These are phyloP conservation scores for Calocera cornea DNA, from an alignment of 768 basidiomycete genomes.

Conservation along the genomic window DNA sequence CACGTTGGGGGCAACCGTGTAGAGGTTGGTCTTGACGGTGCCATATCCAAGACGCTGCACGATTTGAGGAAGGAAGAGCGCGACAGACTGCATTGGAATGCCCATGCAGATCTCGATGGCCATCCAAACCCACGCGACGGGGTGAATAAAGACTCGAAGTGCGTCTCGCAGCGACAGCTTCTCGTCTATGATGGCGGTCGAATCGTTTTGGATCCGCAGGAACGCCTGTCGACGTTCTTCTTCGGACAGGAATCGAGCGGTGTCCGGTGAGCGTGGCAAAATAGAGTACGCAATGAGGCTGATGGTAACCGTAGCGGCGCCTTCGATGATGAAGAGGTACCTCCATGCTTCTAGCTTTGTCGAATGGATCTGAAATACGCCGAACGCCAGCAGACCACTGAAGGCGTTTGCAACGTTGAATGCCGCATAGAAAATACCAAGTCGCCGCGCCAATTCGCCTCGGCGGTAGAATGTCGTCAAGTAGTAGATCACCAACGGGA, in stretches of 20 bases:
- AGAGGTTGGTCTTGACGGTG: constrained; percentile 39
- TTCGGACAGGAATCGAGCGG: constrained; percentile 14
- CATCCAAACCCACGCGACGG: constrained; percentile 9
- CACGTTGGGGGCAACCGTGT: constrained; percentile 41
- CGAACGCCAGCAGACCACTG: constrained; percentile 26
- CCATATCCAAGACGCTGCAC: constrained; percentile 35
- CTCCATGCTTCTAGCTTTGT: constrained; percentile 37
- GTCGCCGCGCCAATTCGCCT: constrained; percentile 37
- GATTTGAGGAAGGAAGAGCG: constrained; percentile 41
- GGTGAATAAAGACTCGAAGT: not conserved
- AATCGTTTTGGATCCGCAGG: constrained; percentile 13
- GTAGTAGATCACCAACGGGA: constrained; percentile 30
- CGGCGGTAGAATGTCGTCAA: constrained; percentile 41
- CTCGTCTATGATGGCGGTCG: constrained; percentile 8
- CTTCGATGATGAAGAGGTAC: constrained; percentile 42
- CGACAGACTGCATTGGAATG: constrained; percentile 39
- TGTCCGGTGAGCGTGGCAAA: constrained; percentile 14
- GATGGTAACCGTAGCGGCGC: constrained; percentile 17
- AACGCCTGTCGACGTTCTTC: constrained; percentile 15
- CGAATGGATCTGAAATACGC: constrained; percentile 37
- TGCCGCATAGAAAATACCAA: constrained; percentile 38
- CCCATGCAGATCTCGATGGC: constrained; percentile 17
- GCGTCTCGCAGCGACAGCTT: constrained; percentile 5
- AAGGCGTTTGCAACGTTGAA: constrained; percentile 11
- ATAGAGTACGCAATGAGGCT: constrained; percentile 18